A percentile compares a stretch with the other conserved stretches of the same genome.
phyloP scores from a whole-genome alignment of 495 filamentous ascomycete species.

The Neurospora tetrasperma region DNA sequence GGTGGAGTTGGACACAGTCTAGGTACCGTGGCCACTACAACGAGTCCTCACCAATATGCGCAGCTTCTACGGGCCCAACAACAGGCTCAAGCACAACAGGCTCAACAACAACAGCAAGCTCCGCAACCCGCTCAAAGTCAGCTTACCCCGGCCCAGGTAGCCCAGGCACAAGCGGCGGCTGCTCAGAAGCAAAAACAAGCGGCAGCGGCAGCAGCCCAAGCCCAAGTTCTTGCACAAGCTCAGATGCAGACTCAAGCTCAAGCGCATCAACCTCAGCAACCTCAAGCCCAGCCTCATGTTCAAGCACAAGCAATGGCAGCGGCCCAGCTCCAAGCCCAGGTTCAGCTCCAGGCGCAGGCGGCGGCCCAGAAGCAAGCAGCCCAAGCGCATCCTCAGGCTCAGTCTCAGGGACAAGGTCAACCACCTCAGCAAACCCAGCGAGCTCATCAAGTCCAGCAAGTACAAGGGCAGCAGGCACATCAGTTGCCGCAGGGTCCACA shows the following conservation, averaged over 20 bases:
- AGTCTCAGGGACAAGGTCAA: slow-evolving; percentile 8
- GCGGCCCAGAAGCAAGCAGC: slow-evolving; percentile 4
- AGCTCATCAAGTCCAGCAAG: background rate
- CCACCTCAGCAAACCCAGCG: background rate
- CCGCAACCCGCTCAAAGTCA: background rate
- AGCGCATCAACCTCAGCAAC: background rate
- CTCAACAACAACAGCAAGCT: slow-evolving; percentile 1
- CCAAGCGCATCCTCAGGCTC: slow-evolving; percentile 8
- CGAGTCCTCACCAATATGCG: slow-evolving; percentile 57
- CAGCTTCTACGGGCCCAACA: slow-evolving; percentile 66
- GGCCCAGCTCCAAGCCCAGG: background rate
- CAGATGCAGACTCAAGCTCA: background rate
- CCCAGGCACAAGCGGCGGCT: background rate
- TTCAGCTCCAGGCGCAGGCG: background rate
- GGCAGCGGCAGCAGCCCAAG: background rate
- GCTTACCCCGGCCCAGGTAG: background rate
- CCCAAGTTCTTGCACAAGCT: slow-evolving; percentile 13
- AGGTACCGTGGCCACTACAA: slow-evolving; percentile 20
- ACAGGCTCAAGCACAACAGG: slow-evolving; percentile 26
- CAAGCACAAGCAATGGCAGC: background rate
- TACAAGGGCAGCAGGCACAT: background rate
- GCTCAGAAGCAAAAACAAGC: slow-evolving; percentile 48
- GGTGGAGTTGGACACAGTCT: slow-evolving; percentile 31
- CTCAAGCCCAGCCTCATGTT: background rate
- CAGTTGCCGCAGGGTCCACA: slow-evolving; percentile 2